phyloP scores from a whole-genome alignment of 805 yeast genomes.

The Barnettozyma siamensis region DNA sequence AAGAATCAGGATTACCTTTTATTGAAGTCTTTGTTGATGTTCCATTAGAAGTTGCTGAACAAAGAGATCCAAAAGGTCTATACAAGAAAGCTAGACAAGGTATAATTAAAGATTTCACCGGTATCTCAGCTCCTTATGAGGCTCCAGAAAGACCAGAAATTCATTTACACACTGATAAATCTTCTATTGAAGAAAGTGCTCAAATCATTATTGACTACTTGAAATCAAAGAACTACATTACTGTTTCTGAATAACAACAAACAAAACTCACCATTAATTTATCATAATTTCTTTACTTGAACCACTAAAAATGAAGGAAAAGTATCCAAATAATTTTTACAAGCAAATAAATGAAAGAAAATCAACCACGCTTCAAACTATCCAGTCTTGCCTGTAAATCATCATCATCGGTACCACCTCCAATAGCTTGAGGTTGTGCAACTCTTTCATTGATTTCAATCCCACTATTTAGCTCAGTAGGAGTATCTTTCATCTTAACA shows the following conservation, averaged over 20 bases:
- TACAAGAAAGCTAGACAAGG: slow-evolving; percentile 97
- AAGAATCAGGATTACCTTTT: slow-evolving; percentile 68
- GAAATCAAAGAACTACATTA: slow-evolving; percentile 37
- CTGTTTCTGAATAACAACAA: slow-evolving; percentile 5
- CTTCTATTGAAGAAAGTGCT: slow-evolving; percentile 78
- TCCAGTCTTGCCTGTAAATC: slow-evolving; percentile 86
- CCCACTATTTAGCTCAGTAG: slow-evolving; percentile 27
- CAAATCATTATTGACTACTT: slow-evolving; percentile 63
- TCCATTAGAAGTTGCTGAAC: slow-evolving; percentile 90
- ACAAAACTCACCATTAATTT: background rate
- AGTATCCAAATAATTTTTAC: background rate
- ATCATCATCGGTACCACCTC: slow-evolving; percentile 50
- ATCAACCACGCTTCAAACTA: slow-evolving; percentile 56
- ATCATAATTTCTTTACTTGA: no score
- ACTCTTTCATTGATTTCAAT: slow-evolving; percentile 32
- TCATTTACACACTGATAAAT: slow-evolving; percentile 66
- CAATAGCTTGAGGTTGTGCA: slow-evolving; percentile 54
- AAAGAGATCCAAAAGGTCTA: slow-evolving; percentile 95
- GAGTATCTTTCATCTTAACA: slow-evolving; percentile 41
- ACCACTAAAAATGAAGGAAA: no score
- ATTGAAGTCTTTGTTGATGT: slow-evolving; percentile 91
- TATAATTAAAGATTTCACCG: slow-evolving; percentile 88
- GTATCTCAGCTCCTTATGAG: slow-evolving; percentile 94
- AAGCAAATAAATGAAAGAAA: background rate
- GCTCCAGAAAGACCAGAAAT: slow-evolving; percentile 84